Percentiles rank a stretch among this genome's conserved stretches.
Conservation (phyloP, 169 alveolate genomes). For the Sarcocystis neurona region DNA sequence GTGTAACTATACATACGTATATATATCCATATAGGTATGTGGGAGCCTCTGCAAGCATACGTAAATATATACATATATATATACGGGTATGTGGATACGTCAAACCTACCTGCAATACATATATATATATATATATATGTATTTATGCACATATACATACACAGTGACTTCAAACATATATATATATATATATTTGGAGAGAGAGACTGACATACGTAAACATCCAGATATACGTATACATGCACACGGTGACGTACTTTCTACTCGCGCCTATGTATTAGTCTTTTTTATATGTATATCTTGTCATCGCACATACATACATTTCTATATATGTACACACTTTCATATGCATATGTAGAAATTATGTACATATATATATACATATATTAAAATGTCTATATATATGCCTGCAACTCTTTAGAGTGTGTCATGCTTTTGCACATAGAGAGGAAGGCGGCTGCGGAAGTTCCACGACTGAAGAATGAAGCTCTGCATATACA, state of each 20-base stretch:
- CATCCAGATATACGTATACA: background rate
- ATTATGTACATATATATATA: no score
- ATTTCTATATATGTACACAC: no score
- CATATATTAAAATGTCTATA: no score
- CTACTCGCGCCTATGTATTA: background rate
- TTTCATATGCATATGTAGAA: no score
- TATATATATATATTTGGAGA: background rate
- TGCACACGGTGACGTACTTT: background rate
- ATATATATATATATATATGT: no score
- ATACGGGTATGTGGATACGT: background rate
- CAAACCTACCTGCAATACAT: background rate
- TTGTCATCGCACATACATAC: no score
- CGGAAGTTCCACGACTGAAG: background rate
- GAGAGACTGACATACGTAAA: background rate
- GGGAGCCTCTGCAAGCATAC: background rate
- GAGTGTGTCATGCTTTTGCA: no score
- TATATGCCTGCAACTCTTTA: no score
- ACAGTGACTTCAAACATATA: background rate
- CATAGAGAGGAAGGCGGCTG: background rate
- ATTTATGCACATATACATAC: background rate
- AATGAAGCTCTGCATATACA: background rate
- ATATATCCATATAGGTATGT: background rate
- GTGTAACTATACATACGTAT: background rate
- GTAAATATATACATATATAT: background rate
- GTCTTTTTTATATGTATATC: no score